Conservation (phyloP, 2,329 filamentous ascomycete genomes). For the Ophiostoma sp. region DNA sequence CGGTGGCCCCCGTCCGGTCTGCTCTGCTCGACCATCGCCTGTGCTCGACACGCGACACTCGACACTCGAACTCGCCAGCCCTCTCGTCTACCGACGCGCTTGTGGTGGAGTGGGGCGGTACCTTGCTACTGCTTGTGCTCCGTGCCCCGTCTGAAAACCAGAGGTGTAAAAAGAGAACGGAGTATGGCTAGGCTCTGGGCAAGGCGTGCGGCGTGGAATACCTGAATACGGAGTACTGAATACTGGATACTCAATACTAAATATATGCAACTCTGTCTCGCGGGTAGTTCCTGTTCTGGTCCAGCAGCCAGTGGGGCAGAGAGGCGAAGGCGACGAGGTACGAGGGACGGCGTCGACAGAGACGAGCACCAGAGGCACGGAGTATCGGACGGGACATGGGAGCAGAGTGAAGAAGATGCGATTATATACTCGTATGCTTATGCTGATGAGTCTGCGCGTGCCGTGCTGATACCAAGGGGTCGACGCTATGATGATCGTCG, state of each 20-base stretch:
- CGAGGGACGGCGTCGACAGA: not conserved
- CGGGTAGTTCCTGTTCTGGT: constrained; percentile 10
- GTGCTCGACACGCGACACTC: no score
- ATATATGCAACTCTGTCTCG: not conserved
- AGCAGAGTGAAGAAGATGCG: not conserved
- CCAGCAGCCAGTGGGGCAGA: not conserved
- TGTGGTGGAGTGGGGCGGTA: constrained; percentile 15
- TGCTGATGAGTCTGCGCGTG: no score
- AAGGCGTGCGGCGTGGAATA: no score
- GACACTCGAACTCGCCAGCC: no score
- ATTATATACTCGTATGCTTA: no score
- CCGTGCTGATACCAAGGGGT: no score
- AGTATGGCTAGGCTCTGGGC: no score
- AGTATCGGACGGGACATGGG: not conserved
- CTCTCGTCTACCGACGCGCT: not conserved
- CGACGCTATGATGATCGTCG: constrained; percentile 4
- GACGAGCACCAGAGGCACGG: not conserved
- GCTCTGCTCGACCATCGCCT: no score
- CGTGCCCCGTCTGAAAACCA: not conserved
- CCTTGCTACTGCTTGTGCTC: not conserved
- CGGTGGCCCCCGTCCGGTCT: no score
- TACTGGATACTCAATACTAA: not conserved
- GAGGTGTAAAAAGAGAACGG: constrained; percentile 1
- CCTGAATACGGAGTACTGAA: not conserved
- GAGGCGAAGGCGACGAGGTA: not conserved